Percentiles rank a stretch among this genome's conserved stretches.
phyloP scores from a whole-genome alignment of 176 grass and related monocot species.

The barley (Hordeum vulgare) region DNA sequence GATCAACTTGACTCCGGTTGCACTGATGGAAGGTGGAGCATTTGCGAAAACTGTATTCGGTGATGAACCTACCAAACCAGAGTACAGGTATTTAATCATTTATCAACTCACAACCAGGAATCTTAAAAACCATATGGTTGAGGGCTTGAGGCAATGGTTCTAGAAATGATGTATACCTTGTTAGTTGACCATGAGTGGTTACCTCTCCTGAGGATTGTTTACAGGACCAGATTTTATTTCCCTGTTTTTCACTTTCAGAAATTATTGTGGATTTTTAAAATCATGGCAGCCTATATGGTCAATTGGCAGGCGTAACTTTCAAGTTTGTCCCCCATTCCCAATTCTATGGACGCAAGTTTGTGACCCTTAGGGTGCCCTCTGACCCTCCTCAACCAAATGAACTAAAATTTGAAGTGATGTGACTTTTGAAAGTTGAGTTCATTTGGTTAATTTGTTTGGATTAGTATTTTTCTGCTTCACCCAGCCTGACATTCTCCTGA shows the following conservation, averaged over 20 bases:
- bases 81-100: constrained; percentile 58
- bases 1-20: constrained; percentile 75
- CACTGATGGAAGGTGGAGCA: constrained; percentile 77
- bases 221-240: not conserved
- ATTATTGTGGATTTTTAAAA: not conserved
- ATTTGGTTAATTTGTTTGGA: not conserved
- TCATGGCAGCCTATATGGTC: not conserved
- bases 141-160: not conserved
- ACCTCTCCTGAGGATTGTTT: not conserved
- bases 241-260: not conserved
- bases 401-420: too few species aligned
- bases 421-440: too few species aligned
- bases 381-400: too few species aligned
- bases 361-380: too few species aligned
- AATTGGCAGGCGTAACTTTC: not conserved
- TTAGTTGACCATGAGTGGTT: not conserved
- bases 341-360: not conserved
- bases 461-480: not conserved
- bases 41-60: constrained; percentile 66
- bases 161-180: not conserved
- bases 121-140: constrained; percentile 8
- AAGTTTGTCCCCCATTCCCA: not conserved
- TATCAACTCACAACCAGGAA: not conserved
- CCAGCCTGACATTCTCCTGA: not conserved
- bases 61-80: constrained; percentile 64